Conservation (phyloP, 129 eudicot genomes). For the Artemisia tridentata region DNA sequence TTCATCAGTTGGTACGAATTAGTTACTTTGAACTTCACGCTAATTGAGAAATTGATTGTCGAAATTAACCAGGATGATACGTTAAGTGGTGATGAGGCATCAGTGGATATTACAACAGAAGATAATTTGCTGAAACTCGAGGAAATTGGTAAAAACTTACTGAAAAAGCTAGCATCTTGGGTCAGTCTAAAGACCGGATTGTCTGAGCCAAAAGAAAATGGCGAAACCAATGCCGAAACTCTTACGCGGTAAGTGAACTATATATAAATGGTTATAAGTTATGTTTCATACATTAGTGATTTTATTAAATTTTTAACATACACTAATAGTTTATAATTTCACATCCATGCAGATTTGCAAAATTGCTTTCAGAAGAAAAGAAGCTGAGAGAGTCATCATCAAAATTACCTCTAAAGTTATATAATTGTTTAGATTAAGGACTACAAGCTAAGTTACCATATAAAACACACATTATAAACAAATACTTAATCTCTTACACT, state of each 20-base stretch:
- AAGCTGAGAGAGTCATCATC: slow-evolving; percentile 31
- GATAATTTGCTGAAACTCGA: slow-evolving; percentile 47
- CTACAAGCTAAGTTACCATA: too few species aligned
- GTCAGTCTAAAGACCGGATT: slow-evolving; percentile 41
- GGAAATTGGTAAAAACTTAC: slow-evolving; percentile 43
- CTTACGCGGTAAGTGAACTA: slow-evolving; percentile 37
- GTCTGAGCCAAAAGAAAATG: slow-evolving; percentile 30
- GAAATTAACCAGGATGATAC: slow-evolving; percentile 45
- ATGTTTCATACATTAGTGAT: background rate
- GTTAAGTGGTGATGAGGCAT: slow-evolving; percentile 37
- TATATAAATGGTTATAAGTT: background rate
- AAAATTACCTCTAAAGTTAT: slow-evolving; percentile 12
- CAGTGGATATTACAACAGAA: slow-evolving; percentile 41
- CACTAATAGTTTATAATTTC: background rate
- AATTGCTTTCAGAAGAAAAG: slow-evolving; percentile 55
- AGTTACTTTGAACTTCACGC: background rate
- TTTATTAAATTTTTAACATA: background rate
- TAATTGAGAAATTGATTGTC: background rate
- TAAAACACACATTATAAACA: too few species aligned
- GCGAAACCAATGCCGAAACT: slow-evolving; percentile 47
- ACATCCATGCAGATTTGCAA: slow-evolving; percentile 49
- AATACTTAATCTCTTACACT: too few species aligned
- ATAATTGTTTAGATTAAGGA: background rate
- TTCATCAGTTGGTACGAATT: background rate
- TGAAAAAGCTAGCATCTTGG: slow-evolving; percentile 47